A percentile compares a stretch with the other conserved stretches of the same genome.
phyloP scores from a whole-genome alignment of 441 rosid genomes.

The Aleurites moluccanus region DNA sequence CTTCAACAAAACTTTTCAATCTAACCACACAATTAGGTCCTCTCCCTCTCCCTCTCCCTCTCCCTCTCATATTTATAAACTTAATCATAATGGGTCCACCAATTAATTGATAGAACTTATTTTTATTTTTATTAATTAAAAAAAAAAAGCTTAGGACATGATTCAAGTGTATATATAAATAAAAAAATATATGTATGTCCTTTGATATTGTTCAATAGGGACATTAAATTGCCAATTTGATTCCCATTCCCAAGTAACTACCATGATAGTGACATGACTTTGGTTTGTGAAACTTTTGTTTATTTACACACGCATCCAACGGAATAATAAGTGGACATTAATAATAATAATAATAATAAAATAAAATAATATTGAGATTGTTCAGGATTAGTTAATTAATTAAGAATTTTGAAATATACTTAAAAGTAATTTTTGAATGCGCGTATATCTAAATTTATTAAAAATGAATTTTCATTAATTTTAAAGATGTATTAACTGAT shows the following conservation, averaged over 20 bases:
- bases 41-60: not conserved
- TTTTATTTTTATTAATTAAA: not conserved
- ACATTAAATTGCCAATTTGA: slow-evolving; percentile 14
- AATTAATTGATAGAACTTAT: not conserved
- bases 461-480: no score
- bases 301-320: not conserved
- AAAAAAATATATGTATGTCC: not conserved
- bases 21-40: slow-evolving; percentile 9
- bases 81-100: not conserved
- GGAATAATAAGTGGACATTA: slow-evolving; percentile 13
- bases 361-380: no score
- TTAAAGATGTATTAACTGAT: not conserved
- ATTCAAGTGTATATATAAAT: not conserved
- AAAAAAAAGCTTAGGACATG: not conserved
- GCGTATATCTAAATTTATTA: no score
- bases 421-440: no score
- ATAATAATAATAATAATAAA: not conserved
- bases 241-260: slow-evolving; percentile 19
- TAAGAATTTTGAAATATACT: no score
- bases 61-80: no score
- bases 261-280: slow-evolving; percentile 17
- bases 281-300: not conserved
- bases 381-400: no score
- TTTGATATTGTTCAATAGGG: slow-evolving; percentile 3
- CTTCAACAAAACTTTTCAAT: not conserved